Conservation (phyloP, 2,329 filamentous ascomycete genomes). For the Aspergillus sp. region DNA sequence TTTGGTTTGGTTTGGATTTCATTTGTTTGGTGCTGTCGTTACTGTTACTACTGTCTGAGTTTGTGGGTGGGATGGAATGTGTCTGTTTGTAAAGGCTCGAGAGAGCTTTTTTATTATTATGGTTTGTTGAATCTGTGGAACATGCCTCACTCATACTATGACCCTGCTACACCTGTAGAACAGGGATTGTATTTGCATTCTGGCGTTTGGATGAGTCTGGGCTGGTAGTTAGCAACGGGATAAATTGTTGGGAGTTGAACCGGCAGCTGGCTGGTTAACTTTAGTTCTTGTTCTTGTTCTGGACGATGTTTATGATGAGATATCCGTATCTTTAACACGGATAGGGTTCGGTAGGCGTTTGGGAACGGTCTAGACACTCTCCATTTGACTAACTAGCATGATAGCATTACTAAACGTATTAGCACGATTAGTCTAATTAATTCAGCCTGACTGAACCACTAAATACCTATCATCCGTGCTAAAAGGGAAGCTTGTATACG, state of each 20-base stretch:
- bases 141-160: neutral
- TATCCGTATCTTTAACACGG: neutral
- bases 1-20: conserved; percentile 23
- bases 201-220: conserved; percentile 10
- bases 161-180: neutral
- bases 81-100: neutral
- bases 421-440: too few relatives aligned
- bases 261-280: neutral
- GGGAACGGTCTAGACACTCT: conserved; percentile 4
- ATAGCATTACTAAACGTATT: too few relatives aligned
- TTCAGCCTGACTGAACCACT: too few relatives aligned
- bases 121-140: conserved; percentile 6
- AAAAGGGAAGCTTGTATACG: too few relatives aligned
- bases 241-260: neutral
- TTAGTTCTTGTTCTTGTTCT: neutral
- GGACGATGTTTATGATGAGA: conserved; percentile 1
- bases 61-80: neutral
- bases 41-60: neutral
- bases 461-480: too few relatives aligned
- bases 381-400: too few relatives aligned
- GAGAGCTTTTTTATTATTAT: neutral
- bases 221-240: neutral
- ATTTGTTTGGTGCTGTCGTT: conserved; percentile 9
- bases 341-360: conserved; percentile 1
- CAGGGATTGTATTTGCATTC: conserved; percentile 11